These are phyloP conservation scores for Cercospora beticola DNA, from an alignment of 2,329 filamentous ascomycete species.

Conservation along the genomic window DNA sequence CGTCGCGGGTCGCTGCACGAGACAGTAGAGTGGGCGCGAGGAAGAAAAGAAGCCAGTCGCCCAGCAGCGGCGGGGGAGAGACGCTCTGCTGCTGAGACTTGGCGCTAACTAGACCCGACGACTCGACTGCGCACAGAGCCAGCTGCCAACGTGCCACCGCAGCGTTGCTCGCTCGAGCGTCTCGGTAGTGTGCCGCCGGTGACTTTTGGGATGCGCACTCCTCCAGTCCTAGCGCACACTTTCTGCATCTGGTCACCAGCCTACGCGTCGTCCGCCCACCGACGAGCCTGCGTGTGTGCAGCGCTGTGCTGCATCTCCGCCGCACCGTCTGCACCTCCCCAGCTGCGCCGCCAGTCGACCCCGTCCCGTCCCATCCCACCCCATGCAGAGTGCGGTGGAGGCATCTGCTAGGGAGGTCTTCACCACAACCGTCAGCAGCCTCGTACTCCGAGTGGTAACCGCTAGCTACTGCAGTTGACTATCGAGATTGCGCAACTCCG, in stretches of 20 bases:
- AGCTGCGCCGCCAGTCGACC: background rate
- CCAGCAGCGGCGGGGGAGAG: background rate
- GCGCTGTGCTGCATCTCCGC: background rate
- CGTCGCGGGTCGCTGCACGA: conserved; percentile 8
- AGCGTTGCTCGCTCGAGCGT: background rate
- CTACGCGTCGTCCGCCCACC: background rate
- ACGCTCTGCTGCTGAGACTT: background rate
- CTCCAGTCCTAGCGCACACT: background rate
- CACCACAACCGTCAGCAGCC: background rate
- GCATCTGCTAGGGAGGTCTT: background rate
- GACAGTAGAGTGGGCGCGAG: background rate
- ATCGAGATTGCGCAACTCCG: background rate
- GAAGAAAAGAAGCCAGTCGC: background rate
- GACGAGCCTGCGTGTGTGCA: background rate
- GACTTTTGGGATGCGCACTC: background rate
- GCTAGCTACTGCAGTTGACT: background rate
- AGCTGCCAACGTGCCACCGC: background rate
- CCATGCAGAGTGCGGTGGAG: background rate
- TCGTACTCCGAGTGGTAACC: background rate
- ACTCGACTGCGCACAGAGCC: background rate
- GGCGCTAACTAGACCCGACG: background rate
- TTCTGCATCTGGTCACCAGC: background rate
- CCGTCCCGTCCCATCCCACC: background rate
- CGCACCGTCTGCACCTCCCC: background rate
- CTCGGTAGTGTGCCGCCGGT: background rate